Percentiles rank a stretch among this genome's conserved stretches.
Evolutionary conservation across 1,139 yeast genomes (phyloP).

Genomic region (Lodderomyces metapsilosis): DNA sequence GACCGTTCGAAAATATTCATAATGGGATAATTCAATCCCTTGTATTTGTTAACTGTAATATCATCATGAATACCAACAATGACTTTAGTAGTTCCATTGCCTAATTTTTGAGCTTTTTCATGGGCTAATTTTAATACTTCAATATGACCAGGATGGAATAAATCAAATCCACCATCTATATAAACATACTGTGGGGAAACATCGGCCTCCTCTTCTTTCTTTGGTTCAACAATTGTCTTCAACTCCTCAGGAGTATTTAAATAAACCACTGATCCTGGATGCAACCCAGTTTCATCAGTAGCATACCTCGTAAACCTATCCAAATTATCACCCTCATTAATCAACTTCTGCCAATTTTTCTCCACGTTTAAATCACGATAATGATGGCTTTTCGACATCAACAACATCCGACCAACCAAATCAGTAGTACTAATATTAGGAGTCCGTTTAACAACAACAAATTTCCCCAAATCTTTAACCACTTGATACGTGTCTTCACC

Average conservation of each 20-base stretch:
- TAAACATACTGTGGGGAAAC: constrained; percentile 44
- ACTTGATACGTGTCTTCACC: constrained; percentile 89
- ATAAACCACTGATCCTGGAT: constrained; percentile 63
- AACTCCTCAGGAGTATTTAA: constrained; percentile 17
- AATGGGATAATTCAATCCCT: constrained; percentile 73
- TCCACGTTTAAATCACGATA: constrained; percentile 29
- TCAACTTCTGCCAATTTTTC: constrained; percentile 23
- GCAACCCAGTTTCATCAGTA: constrained; percentile 61
- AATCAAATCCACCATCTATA: constrained; percentile 85
- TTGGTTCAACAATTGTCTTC: constrained; percentile 35
- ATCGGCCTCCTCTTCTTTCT: constrained; percentile 4
- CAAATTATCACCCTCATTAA: constrained; percentile 29
- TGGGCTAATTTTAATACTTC: constrained; percentile 55
- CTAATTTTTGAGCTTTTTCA: constrained; percentile 34
- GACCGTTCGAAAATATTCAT: constrained; percentile 88
- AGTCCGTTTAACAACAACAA: constrained; percentile 86
- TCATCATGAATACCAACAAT: constrained; percentile 76
- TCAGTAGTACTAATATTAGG: constrained; percentile 95
- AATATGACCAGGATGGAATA: constrained; percentile 92
- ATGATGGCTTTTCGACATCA: constrained; percentile 61
- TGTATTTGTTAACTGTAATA: constrained; percentile 50
- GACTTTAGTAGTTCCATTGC: constrained; percentile 48
- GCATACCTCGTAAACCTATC: constrained; percentile 57
- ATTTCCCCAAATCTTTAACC: constrained; percentile 83
- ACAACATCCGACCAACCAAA: constrained; percentile 85